These are phyloP conservation scores for Breynia disticha DNA, from an alignment of 441 rosid species.

Conservation along the genomic window DNA sequence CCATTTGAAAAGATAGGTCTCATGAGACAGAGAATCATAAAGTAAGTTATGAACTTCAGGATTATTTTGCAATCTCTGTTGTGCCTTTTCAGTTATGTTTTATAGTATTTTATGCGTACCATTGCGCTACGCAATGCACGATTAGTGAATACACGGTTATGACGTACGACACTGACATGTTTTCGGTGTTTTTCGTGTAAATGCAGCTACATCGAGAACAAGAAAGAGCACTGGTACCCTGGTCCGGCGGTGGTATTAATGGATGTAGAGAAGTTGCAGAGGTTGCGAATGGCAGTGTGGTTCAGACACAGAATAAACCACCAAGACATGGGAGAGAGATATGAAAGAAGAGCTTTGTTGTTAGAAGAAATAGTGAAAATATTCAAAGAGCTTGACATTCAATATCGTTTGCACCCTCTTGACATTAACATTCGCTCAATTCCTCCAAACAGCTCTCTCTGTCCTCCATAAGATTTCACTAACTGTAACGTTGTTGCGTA, in stretches of 20 bases:
- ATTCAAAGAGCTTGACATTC: slow-evolving; percentile 47
- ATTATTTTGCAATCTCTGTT: too few species aligned
- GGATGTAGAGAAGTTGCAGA: slow-evolving; percentile 31
- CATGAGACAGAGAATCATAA: slow-evolving; percentile 38
- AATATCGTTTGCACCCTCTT: slow-evolving; percentile 43
- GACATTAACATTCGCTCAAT: slow-evolving; percentile 39
- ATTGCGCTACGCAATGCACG: too few species aligned
- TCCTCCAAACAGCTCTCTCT: slow-evolving; percentile 1
- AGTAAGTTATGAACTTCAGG: slow-evolving; percentile 17
- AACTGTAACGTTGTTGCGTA: too few species aligned
- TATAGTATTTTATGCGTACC: too few species aligned
- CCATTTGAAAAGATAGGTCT: slow-evolving; percentile 39
- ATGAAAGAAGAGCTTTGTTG: slow-evolving; percentile 31
- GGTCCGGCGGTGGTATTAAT: slow-evolving; percentile 30
- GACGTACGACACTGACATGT: too few species aligned
- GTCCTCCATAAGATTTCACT: neutral
- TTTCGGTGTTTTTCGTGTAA: too few species aligned
- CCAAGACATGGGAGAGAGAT: slow-evolving; percentile 47
- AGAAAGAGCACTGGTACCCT: slow-evolving; percentile 51
- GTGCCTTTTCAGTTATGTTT: too few species aligned
- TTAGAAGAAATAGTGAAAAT: slow-evolving; percentile 46
- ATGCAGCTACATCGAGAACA: slow-evolving; percentile 37
- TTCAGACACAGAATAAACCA: slow-evolving; percentile 39
- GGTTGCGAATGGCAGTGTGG: slow-evolving; percentile 41
- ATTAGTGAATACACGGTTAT: too few species aligned